Conservation (phyloP, 129 eudicot species). For the Flaveria sonorensis region DNA sequence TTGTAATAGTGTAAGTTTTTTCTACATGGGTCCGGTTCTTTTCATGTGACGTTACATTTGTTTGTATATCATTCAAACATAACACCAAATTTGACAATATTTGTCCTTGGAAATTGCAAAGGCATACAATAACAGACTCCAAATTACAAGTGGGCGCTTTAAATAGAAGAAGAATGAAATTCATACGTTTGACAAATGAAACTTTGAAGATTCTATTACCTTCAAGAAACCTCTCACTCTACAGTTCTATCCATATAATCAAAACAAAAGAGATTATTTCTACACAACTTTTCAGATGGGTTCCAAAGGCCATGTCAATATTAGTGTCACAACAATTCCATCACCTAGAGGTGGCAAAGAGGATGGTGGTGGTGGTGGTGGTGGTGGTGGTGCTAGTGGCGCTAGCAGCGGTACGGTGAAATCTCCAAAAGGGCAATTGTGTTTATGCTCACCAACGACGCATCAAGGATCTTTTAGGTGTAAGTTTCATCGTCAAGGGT, state of each 20-base stretch:
- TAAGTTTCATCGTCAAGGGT: slow-evolving; percentile 60
- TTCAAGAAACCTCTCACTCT: slow-evolving; percentile 23
- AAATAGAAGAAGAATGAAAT: slow-evolving; percentile 29
- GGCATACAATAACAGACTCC: background rate
- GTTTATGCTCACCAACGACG: slow-evolving; percentile 79
- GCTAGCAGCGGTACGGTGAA: background rate
- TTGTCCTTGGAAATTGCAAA: background rate
- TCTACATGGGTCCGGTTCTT: background rate
- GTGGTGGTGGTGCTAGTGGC: slow-evolving; percentile 10
- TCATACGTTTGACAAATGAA: slow-evolving; percentile 28
- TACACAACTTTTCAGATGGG: slow-evolving; percentile 35
- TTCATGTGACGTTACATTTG: background rate
- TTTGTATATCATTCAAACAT: background rate
- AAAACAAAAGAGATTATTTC: background rate
- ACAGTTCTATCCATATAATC: background rate
- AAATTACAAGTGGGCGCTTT: slow-evolving; percentile 31
- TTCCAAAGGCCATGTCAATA: slow-evolving; percentile 29
- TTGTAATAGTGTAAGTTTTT: background rate
- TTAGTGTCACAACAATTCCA: slow-evolving; percentile 38
- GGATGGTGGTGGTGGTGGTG: slow-evolving; percentile 6
- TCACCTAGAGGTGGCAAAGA: slow-evolving; percentile 51
- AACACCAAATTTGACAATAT: background rate
- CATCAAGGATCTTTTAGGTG: slow-evolving; percentile 82
- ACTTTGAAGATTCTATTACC: slow-evolving; percentile 19
- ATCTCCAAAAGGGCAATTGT: slow-evolving; percentile 58